Evolutionary conservation across 768 basidiomycete genomes (phyloP).

Genomic region (Amyloporia xantha): DNA sequence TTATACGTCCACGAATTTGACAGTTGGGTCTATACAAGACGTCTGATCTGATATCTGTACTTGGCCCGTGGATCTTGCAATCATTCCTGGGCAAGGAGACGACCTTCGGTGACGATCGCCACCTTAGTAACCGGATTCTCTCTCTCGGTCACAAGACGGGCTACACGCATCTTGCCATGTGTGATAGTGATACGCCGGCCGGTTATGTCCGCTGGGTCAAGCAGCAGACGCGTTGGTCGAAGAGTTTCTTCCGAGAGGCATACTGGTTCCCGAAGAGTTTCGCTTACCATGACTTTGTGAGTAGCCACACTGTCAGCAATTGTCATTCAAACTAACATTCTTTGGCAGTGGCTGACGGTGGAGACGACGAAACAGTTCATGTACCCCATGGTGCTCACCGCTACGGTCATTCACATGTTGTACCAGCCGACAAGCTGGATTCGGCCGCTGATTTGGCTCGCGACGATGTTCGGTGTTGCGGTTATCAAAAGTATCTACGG

Average conservation of each 20-base stretch:
- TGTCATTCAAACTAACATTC: background rate
- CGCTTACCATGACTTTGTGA: constrained; percentile 10
- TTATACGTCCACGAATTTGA: background rate
- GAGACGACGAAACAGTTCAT: constrained; percentile 18
- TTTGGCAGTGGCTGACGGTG: constrained; percentile 15
- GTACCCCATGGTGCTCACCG: constrained; percentile 17
- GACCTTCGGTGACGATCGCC: constrained; percentile 9
- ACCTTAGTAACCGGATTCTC: constrained; percentile 10
- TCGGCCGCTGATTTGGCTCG: constrained; percentile 15
- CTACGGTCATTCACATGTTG: constrained; percentile 16
- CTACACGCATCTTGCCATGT: constrained; percentile 15
- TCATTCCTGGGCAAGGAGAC: constrained; percentile 10
- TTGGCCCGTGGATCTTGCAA: constrained; percentile 13
- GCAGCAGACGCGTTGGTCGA: constrained; percentile 22
- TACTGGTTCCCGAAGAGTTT: constrained; percentile 19
- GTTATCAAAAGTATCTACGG: constrained; percentile 17
- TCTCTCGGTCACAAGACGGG: constrained; percentile 14
- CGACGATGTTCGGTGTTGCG: constrained; percentile 17
- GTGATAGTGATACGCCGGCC: constrained; percentile 17
- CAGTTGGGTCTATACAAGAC: constrained; percentile 10
- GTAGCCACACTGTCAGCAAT: constrained; percentile 1
- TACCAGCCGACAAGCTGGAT: constrained; percentile 12
- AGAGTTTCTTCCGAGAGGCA: constrained; percentile 18
- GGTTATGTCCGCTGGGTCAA: constrained; percentile 21
- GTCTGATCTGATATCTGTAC: constrained; percentile 9